Evolutionary conservation across 768 basidiomycete species (phyloP).

Genomic region (Mycena chlorophos): DNA sequence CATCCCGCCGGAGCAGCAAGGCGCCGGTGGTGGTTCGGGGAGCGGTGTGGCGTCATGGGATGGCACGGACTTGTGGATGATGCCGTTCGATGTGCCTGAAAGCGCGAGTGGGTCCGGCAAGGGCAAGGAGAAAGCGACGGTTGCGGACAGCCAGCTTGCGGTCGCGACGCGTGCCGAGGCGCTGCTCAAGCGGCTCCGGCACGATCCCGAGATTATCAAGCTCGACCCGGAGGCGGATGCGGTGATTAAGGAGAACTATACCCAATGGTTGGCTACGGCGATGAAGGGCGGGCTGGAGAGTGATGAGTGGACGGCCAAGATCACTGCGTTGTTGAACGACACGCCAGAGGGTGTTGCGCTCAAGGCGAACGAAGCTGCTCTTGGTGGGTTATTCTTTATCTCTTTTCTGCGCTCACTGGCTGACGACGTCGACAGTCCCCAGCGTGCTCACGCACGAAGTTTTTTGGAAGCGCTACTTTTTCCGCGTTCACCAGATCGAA

Average conservation of each 20-base stretch:
- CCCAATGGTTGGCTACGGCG: slow-evolving; percentile 51
- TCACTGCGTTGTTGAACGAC: slow-evolving; percentile 50
- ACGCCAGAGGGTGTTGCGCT: slow-evolving; percentile 53
- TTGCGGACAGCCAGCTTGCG: slow-evolving; percentile 45
- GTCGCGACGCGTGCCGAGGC: slow-evolving; percentile 77
- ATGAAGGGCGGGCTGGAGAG: slow-evolving; percentile 59
- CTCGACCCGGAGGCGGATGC: slow-evolving; percentile 73
- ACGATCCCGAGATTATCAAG: slow-evolving; percentile 72
- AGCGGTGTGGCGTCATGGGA: slow-evolving; percentile 73
- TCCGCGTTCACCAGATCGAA: slow-evolving; percentile 79
- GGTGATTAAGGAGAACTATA: slow-evolving; percentile 53
- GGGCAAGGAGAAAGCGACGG: slow-evolving; percentile 33
- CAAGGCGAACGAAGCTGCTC: slow-evolving; percentile 48
- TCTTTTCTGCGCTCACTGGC: background rate
- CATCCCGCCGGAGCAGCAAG: slow-evolving; percentile 71
- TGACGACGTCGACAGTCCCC: slow-evolving; percentile 55
- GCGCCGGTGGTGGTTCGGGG: slow-evolving; percentile 18
- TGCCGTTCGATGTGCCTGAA: slow-evolving; percentile 47
- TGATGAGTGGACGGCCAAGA: slow-evolving; percentile 55
- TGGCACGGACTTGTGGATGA: slow-evolving; percentile 83
- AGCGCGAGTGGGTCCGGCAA: slow-evolving; percentile 32
- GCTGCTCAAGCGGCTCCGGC: slow-evolving; percentile 68
- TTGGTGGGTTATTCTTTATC: slow-evolving; percentile 49
- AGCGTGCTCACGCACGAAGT: slow-evolving; percentile 56
- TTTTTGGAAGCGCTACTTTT: slow-evolving; percentile 92